A percentile compares a stretch with the other conserved stretches of the same genome.
phyloP scores from a whole-genome alignment of 257 asterid species.

The Przewalskia tangutica region DNA sequence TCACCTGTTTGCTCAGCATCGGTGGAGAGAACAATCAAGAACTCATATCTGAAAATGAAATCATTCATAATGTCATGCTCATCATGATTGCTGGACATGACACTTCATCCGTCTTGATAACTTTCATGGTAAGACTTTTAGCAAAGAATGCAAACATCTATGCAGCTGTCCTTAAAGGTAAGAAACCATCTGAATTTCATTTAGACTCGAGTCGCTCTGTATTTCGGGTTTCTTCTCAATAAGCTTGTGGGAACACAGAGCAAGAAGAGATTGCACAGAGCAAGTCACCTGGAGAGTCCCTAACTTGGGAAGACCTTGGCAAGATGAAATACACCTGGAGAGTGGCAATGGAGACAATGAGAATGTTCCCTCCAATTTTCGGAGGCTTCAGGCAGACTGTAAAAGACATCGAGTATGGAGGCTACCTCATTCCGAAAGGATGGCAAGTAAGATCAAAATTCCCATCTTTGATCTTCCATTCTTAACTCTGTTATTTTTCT shows the following conservation, averaged over 20 bases:
- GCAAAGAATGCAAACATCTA: slow-evolving; percentile 36
- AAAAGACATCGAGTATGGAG: slow-evolving; percentile 47
- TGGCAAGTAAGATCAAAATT: slow-evolving; percentile 45
- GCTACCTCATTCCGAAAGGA: slow-evolving; percentile 57
- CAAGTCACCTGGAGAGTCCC: slow-evolving; percentile 21
- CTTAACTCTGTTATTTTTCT: background rate
- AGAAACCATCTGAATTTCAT: background rate
- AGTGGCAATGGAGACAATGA: slow-evolving; percentile 57
- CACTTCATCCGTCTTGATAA: slow-evolving; percentile 52
- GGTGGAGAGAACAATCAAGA: slow-evolving; percentile 24
- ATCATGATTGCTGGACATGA: slow-evolving; percentile 65
- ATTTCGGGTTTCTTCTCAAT: background rate
- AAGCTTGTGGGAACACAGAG: slow-evolving; percentile 20
- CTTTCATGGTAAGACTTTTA: slow-evolving; percentile 42
- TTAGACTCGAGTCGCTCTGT: background rate
- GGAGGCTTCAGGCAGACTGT: slow-evolving; percentile 53
- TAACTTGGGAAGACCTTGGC: slow-evolving; percentile 67
- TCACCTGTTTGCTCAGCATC: slow-evolving; percentile 56
- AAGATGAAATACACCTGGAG: slow-evolving; percentile 68
- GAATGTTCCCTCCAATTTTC: slow-evolving; percentile 41
- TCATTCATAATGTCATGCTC: slow-evolving; percentile 47
- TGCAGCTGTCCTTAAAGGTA: slow-evolving; percentile 55
- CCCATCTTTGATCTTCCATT: background rate
- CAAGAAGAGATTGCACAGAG: slow-evolving; percentile 48
- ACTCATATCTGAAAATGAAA: slow-evolving; percentile 46